Evolutionary conservation across 2,329 filamentous ascomycete species (phyloP), one percentile per base, ranked within the genome.

Genomic region (Colletotrichum australisinense): DNA sequence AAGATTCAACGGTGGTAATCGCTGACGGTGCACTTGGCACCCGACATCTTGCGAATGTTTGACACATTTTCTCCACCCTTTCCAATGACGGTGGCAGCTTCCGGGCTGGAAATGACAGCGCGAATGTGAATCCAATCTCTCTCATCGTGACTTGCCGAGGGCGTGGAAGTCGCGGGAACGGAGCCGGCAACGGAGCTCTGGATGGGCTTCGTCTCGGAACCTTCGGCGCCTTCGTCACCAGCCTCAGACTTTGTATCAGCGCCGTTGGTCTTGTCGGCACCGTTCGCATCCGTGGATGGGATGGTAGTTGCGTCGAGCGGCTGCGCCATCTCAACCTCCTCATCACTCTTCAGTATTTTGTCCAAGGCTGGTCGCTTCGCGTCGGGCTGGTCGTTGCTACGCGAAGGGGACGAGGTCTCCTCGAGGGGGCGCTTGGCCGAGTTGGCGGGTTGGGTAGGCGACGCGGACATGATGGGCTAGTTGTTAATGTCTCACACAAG

Each of bases 1-100:
- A 99, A 88, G 80, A 99, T 98, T 99, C 97, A 42, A 98, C 95
- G 68, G 97, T 97, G 94, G 81, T 98, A 99, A 85, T 99, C 97
- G 86, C 95, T 98, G 78, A 99, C 97, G 60, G 97, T 99, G 87
- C 97, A 99, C 86, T 98, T 98, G 77, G 97, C 97, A 79, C 95
- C 95, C 65, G 97, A 98, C 85, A 98, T 89, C 82, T 94, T 95
- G 77, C 97, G 92, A 81, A 99, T 98, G 85, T 97, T 95, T 77
- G 95, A 97, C 60, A 99, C 97, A 81, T 99, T 99, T 88, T 99
- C 97, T 81, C 97, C 97, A 76, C 95, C 96, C 86, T 99, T 99
- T 81, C 97, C 97, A 84, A 99, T 99, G 77, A 98, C 95, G 62
- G 97, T 99, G 52, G 97, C 97, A 77, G 97, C 97, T 84, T 99